A percentile compares a stretch with the other conserved stretches of the same genome.
Conservation (phyloP, 2,329 filamentous ascomycete species). For the Phaeosphaeria sp. region DNA sequence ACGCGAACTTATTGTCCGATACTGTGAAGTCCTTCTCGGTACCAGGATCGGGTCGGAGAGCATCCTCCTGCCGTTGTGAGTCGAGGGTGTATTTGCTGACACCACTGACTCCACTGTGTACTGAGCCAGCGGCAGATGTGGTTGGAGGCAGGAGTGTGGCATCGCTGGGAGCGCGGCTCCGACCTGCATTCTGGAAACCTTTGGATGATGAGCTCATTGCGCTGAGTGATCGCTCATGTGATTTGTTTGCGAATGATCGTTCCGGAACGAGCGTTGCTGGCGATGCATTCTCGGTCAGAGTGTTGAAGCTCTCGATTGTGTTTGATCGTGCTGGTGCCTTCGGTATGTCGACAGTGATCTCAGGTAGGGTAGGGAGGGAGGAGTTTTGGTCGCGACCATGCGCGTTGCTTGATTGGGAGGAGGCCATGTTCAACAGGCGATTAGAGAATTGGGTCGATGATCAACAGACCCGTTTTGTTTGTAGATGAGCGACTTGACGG, state of each 20-base stretch:
- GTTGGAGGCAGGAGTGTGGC: constrained; percentile 28
- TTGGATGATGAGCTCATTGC: constrained; percentile 20
- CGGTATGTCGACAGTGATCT: constrained; percentile 34
- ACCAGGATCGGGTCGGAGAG: constrained; percentile 76
- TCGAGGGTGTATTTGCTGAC: constrained; percentile 28
- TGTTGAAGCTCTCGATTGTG: constrained; percentile 28
- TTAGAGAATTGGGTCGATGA: constrained; percentile 11
- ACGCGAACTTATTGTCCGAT: constrained; percentile 80
- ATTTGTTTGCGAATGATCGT: constrained; percentile 18
- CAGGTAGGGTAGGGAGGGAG: constrained; percentile 26
- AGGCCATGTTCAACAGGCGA: constrained; percentile 32
- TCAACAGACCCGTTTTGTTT: not conserved
- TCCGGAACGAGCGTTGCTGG: constrained; percentile 32
- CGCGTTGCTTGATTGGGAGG: constrained; percentile 18
- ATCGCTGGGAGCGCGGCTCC: constrained; percentile 31
- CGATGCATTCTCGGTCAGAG: constrained; percentile 26
- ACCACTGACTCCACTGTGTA: constrained; percentile 22
- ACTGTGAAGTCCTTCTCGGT: constrained; percentile 77
- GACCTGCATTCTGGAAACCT: constrained; percentile 12
- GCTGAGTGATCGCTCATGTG: constrained; percentile 24
- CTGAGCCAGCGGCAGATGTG: constrained; percentile 27
- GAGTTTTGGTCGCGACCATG: constrained; percentile 20
- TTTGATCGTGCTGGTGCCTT: constrained; percentile 26
- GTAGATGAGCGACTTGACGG: constrained; percentile 3
- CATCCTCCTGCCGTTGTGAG: constrained; percentile 63